phyloP scores from a whole-genome alignment of 139 green algal genomes.

The Tetraselmis chui region DNA sequence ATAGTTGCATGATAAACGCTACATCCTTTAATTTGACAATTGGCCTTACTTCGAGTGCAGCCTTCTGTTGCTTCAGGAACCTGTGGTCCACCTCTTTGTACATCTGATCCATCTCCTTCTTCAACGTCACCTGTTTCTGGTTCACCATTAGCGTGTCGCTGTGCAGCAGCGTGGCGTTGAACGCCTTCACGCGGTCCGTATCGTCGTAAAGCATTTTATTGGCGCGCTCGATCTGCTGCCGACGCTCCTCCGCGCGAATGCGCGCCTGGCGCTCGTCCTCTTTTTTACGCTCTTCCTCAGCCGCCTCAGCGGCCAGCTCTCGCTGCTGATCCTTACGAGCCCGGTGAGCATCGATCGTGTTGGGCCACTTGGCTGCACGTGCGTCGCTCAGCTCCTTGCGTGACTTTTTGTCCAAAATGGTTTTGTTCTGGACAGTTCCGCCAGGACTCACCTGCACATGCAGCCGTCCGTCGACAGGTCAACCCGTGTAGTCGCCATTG shows the following conservation, averaged over 20 bases:
- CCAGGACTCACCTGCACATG: slow-evolving; percentile 21
- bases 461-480: too few species aligned
- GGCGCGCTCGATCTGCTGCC: slow-evolving; percentile 52
- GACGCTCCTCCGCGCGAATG: slow-evolving; percentile 39
- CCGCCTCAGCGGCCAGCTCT: slow-evolving; percentile 38
- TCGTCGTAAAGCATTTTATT: slow-evolving; percentile 75
- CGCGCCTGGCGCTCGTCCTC: slow-evolving; percentile 45
- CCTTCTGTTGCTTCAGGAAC: slow-evolving; percentile 54
- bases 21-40: too few species aligned
- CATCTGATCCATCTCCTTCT: slow-evolving; percentile 48
- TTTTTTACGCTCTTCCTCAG: slow-evolving; percentile 51
- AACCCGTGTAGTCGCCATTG: too few species aligned
- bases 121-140: slow-evolving; percentile 47
- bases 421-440: slow-evolving; percentile 9
- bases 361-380: slow-evolving; percentile 52
- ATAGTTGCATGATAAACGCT: neutral
- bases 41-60: slow-evolving; percentile 49
- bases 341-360: slow-evolving; percentile 56
- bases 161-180: slow-evolving; percentile 48
- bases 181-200: slow-evolving; percentile 47
- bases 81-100: slow-evolving; percentile 40
- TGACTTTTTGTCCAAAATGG: slow-evolving; percentile 26
- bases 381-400: slow-evolving; percentile 48
- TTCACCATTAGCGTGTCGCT: slow-evolving; percentile 62
- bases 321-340: slow-evolving; percentile 44